Percentiles rank a stretch among this genome's conserved stretches.
Conservation (phyloP, 768 basidiomycete species). For the Leccinum boreale region DNA sequence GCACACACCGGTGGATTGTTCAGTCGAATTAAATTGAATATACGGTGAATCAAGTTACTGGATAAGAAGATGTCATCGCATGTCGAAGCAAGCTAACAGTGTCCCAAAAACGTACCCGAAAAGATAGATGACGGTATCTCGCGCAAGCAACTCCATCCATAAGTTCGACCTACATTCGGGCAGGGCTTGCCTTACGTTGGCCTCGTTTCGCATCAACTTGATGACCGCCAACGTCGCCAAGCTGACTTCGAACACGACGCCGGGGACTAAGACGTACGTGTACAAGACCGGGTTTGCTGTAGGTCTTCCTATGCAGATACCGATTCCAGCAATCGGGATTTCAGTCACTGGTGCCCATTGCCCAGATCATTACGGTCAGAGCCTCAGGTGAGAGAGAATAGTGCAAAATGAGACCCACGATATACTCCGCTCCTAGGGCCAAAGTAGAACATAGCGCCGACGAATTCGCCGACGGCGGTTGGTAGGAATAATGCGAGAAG, state of each 20-base stretch:
- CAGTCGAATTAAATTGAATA: background rate
- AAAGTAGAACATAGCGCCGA: background rate
- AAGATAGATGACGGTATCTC: constrained; percentile 7
- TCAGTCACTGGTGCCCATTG: background rate
- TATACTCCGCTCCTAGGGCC: background rate
- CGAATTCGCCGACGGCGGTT: background rate
- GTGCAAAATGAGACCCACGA: background rate
- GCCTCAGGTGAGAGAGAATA: background rate
- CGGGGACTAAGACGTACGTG: constrained; percentile 1
- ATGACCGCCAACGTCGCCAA: constrained; percentile 1
- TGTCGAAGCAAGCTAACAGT: background rate
- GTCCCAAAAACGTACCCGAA: background rate
- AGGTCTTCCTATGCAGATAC: background rate
- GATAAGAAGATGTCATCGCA: background rate
- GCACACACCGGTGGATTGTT: background rate
- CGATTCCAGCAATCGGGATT: background rate
- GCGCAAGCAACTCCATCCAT: background rate
- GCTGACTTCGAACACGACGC: background rate
- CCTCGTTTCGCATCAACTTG: background rate
- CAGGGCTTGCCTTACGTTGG: background rate
- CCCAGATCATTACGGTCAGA: background rate
- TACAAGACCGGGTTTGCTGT: background rate
- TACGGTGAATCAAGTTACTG: background rate
- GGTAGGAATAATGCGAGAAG: constrained; percentile 1
- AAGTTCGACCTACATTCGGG: background rate